Evolutionary conservation across 2,329 filamentous ascomycete species (phyloP).

Genomic region (Nigrospora osmanthi): DNA sequence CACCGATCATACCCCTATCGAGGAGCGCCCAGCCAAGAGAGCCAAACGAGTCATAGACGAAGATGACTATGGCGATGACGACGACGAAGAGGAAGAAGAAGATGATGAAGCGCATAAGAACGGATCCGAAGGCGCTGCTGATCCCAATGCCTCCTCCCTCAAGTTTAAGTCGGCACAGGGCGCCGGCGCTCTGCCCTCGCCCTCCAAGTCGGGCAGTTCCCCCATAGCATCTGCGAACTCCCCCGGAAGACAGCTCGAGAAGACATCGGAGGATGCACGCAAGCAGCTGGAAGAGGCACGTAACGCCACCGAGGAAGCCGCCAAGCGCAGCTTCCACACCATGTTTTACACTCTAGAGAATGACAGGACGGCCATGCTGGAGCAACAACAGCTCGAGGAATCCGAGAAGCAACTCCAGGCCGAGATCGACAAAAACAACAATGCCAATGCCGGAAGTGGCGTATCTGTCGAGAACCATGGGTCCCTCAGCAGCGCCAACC

Average conservation of each 20-base stretch:
- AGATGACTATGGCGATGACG: constrained; percentile 80
- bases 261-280: constrained; percentile 78
- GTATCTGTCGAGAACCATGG: constrained; percentile 64
- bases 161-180: constrained; percentile 42
- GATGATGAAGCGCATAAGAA: constrained; percentile 41
- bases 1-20: constrained; percentile 50
- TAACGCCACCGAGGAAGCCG: constrained; percentile 81
- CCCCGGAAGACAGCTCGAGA: constrained; percentile 50
- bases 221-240: constrained; percentile 55
- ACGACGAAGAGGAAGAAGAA: constrained; percentile 66
- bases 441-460: constrained; percentile 35
- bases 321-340: constrained; percentile 84
- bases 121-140: constrained; percentile 4
- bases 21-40: constrained; percentile 63
- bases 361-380: constrained; percentile 91
- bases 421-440: constrained; percentile 70
- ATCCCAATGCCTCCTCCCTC: constrained; percentile 40
- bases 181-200: constrained; percentile 55
- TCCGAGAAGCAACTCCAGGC: constrained; percentile 94
- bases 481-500: constrained; percentile 84
- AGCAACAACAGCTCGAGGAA: constrained; percentile 94
- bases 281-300: constrained; percentile 91
- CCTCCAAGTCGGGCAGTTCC: constrained; percentile 62
- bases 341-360: constrained; percentile 94
- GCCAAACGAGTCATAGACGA: constrained; percentile 72